Evolutionary conservation across 2,329 filamentous ascomycete species (phyloP).

Genomic region (Penicillium sumatraense): DNA sequence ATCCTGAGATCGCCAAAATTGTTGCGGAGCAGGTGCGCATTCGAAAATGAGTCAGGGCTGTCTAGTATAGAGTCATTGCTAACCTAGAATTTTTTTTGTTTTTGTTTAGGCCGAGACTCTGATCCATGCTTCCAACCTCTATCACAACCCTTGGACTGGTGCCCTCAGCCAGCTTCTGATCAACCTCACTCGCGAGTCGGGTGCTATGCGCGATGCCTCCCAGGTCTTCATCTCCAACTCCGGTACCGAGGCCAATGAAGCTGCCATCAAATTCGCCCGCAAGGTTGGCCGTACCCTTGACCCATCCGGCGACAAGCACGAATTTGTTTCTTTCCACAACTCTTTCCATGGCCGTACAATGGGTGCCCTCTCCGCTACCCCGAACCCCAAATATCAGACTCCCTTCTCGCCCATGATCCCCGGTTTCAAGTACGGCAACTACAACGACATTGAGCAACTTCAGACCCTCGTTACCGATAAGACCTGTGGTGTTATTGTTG

Average conservation of each 20-base stretch:
- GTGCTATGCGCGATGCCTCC: constrained; percentile 78
- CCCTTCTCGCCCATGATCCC: constrained; percentile 96
- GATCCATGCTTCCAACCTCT: constrained; percentile 92
- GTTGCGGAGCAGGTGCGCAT: constrained; percentile 72
- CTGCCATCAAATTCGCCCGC: constrained; percentile 93
- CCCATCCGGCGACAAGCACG: constrained; percentile 72
- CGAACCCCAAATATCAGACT: constrained; percentile 95
- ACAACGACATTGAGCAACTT: constrained; percentile 78
- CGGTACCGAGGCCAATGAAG: constrained; percentile 95
- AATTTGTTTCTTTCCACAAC: constrained; percentile 87
- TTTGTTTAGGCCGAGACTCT: constrained; percentile 67
- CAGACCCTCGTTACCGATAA: constrained; percentile 75
- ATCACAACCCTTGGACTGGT: constrained; percentile 96
- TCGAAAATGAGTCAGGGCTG: not conserved
- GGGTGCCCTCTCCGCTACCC: constrained; percentile 92
- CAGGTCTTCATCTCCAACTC: constrained; percentile 95
- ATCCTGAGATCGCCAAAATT: constrained; percentile 75
- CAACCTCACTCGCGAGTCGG: constrained; percentile 76
- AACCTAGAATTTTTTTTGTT: not conserved
- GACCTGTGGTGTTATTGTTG: constrained; percentile 92
- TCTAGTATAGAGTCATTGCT: constrained; percentile 3
- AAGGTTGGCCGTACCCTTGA: constrained; percentile 82
- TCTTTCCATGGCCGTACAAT: constrained; percentile 97
- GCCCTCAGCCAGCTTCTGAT: constrained; percentile 84
- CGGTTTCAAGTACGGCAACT: constrained; percentile 83